A percentile compares a stretch with the other conserved stretches of the same genome.
Conservation (phyloP, 2,329 filamentous ascomycete species). For the Tolypocladium tundrense region DNA sequence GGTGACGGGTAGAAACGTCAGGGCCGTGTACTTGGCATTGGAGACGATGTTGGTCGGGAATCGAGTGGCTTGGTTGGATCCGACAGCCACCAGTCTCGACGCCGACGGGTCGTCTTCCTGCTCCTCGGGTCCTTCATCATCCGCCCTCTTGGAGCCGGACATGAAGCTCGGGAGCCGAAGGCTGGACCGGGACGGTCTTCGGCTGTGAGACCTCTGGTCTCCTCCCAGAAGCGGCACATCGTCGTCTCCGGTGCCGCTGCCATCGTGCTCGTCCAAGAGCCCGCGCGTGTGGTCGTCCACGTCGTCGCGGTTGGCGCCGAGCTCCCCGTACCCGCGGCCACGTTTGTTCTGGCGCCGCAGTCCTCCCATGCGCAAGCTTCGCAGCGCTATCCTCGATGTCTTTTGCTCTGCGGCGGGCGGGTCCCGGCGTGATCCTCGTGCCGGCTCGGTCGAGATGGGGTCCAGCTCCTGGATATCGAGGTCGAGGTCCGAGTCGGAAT, state of each 20-base stretch:
- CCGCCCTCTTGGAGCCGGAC: conserved; percentile 26
- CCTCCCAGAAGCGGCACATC: conserved; percentile 55
- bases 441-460: conserved; percentile 37
- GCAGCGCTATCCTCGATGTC: conserved; percentile 56
- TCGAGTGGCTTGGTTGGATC: conserved; percentile 58
- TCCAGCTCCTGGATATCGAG: conserved; percentile 76
- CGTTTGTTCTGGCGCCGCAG: conserved; percentile 46
- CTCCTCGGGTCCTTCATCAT: conserved; percentile 33
- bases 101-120: conserved; percentile 55
- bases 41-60: conserved; percentile 89
- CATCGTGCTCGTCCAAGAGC: conserved; percentile 55
- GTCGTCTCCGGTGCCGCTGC: conserved; percentile 57
- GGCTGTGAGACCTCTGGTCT: conserved; percentile 14
- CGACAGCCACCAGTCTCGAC: conserved; percentile 67
- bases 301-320: conserved; percentile 44
- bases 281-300: conserved; percentile 56
- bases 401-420: conserved; percentile 26
- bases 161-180: conserved; percentile 61
- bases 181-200: conserved; percentile 31
- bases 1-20: conserved; percentile 88
- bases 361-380: conserved; percentile 58
- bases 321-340: conserved; percentile 47
- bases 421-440: conserved; percentile 19
- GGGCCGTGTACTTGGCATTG: conserved; percentile 94
- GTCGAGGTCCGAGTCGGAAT: conserved; percentile 64